These are phyloP conservation scores for Primulina huaijiensis DNA, from an alignment of 257 asterid genomes.

Conservation along the genomic window DNA sequence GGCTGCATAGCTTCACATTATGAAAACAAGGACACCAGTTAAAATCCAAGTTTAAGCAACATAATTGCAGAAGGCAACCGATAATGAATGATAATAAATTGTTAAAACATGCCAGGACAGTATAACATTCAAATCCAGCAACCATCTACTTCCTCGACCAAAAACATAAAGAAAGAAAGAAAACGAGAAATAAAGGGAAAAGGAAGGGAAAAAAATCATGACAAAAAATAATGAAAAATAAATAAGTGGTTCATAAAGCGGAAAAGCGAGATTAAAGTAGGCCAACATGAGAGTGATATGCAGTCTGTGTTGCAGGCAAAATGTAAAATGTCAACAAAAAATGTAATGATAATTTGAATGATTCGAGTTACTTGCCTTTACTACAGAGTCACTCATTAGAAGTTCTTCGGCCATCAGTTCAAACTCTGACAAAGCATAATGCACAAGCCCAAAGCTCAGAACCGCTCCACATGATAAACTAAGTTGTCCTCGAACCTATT, in stretches of 20 bases:
- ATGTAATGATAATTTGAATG: slow-evolving; percentile 13
- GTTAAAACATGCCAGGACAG: slow-evolving; percentile 3
- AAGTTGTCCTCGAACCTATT: slow-evolving; percentile 83
- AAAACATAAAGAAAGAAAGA: not conserved
- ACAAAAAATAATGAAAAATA: not conserved
- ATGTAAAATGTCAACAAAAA: slow-evolving; percentile 6
- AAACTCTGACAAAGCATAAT: slow-evolving; percentile 68
- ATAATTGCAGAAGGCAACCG: not conserved
- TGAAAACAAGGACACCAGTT: not conserved
- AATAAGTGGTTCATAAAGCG: not conserved
- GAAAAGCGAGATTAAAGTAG: slow-evolving; percentile 12
- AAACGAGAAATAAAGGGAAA: too few species aligned
- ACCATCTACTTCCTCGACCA: slow-evolving; percentile 15
- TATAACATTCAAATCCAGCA: slow-evolving; percentile 13
- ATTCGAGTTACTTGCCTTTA: slow-evolving; percentile 52
- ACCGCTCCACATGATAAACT: slow-evolving; percentile 75
- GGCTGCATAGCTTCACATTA: too few species aligned
- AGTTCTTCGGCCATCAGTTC: slow-evolving; percentile 92
- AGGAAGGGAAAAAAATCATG: not conserved
- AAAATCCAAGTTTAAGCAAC: slow-evolving; percentile 1
- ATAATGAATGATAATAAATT: not conserved
- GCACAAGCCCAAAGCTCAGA: slow-evolving; percentile 74
- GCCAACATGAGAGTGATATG: not conserved
- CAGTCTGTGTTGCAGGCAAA: slow-evolving; percentile 1
- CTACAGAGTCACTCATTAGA: slow-evolving; percentile 82